Percentiles rank a stretch among this genome's conserved stretches.
These are phyloP conservation scores for Umbelopsis sp. DNA, from an alignment of 192 early-diverging fungal genomes.

Conservation along the genomic window DNA sequence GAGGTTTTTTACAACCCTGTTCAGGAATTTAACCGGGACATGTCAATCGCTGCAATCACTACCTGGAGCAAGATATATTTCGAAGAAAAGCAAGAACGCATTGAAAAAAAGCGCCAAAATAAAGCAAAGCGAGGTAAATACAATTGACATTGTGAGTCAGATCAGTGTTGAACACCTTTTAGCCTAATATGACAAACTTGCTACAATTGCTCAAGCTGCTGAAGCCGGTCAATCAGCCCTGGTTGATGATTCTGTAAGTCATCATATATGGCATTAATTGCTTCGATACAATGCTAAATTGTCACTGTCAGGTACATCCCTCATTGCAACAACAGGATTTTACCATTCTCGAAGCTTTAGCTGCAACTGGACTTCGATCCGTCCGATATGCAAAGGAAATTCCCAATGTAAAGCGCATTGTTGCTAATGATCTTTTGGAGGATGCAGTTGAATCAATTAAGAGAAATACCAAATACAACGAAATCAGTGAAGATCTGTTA, in stretches of 20 bases:
- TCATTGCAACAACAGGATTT: conserved; percentile 29
- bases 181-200: background rate
- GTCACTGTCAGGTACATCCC: background rate
- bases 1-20: conserved; percentile 99
- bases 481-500: conserved; percentile 71
- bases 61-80: conserved; percentile 83
- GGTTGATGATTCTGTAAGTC: background rate
- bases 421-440: conserved; percentile 91
- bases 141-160: background rate
- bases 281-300: background rate
- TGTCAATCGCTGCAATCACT: conserved; percentile 95
- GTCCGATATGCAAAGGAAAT: conserved; percentile 98
- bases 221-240: background rate
- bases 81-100: conserved; percentile 62
- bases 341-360: conserved; percentile 90
- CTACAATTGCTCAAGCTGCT: background rate
- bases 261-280: background rate
- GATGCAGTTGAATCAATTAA: conserved; percentile 89
- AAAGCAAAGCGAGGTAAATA: conserved; percentile 32
- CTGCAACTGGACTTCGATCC: conserved; percentile 92
- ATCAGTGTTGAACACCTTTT: background rate
- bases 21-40: conserved; percentile 97
- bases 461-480: conserved; percentile 85
- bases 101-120: conserved; percentile 52
- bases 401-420: conserved; percentile 71